Percentiles rank a stretch among this genome's conserved stretches.
Conservation (phyloP, 2,329 filamentous ascomycete genomes). For the Xylaria sp. region DNA sequence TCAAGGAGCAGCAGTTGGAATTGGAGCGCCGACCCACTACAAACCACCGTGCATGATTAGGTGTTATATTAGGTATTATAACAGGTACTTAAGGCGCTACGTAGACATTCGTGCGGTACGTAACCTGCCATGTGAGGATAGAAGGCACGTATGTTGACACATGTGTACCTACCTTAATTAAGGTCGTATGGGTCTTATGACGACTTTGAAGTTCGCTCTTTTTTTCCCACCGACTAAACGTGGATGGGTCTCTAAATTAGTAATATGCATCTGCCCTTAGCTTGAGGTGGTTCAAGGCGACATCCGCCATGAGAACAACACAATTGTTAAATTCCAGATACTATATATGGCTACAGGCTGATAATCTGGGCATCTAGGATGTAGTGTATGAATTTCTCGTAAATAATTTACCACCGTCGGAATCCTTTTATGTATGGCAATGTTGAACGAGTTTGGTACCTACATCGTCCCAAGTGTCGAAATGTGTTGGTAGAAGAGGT, state of each 20-base stretch:
- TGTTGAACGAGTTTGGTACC: neutral
- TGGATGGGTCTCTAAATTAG: neutral
- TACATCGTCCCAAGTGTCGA: neutral
- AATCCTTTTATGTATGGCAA: neutral
- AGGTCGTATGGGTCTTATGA: slow-evolving; percentile 1
- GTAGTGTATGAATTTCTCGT: neutral
- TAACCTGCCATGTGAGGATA: no score
- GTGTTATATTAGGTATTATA: neutral
- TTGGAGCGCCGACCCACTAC: slow-evolving; percentile 17
- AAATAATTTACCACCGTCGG: neutral
- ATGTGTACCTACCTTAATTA: neutral
- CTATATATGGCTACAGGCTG: neutral
- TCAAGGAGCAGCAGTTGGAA: slow-evolving; percentile 9
- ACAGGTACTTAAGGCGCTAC: slow-evolving; percentile 8
- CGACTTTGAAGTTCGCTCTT: neutral
- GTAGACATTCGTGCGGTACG: neutral
- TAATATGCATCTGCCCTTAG: neutral
- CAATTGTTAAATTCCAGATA: neutral
- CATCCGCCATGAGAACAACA: neutral
- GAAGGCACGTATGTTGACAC: neutral
- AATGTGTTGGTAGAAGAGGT: neutral
- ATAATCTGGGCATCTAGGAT: no score
- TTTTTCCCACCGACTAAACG: neutral
- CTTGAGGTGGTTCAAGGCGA: neutral
- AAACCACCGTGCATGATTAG: slow-evolving; percentile 9